A percentile compares a stretch with the other conserved stretches of the same genome.
These are phyloP conservation scores for Gyromitra esculenta DNA, from an alignment of 2,329 filamentous ascomycete genomes.

Conservation along the genomic window DNA sequence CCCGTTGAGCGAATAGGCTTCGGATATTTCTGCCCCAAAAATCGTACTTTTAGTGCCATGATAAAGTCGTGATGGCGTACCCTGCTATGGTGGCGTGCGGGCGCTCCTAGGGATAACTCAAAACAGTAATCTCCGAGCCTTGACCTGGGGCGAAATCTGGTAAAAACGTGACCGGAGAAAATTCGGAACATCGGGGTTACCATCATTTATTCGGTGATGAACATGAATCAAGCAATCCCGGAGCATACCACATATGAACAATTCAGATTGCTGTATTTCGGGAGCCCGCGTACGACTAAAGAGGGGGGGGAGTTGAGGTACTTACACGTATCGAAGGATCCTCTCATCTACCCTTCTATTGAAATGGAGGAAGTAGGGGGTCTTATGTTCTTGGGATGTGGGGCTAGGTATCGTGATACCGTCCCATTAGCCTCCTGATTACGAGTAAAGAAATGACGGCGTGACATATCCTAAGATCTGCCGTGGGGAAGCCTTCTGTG, in stretches of 20 bases:
- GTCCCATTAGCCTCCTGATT: slow-evolving; percentile 18
- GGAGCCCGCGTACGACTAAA: slow-evolving; percentile 1
- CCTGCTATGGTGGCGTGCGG: slow-evolving; percentile 15
- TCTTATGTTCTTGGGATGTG: slow-evolving; percentile 33
- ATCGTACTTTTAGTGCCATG: slow-evolving; percentile 1
- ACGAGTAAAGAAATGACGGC: slow-evolving; percentile 23
- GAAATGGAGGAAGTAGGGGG: slow-evolving; percentile 20
- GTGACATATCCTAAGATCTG: slow-evolving; percentile 42
- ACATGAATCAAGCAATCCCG: slow-evolving; percentile 34
- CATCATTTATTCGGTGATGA: slow-evolving; percentile 27
- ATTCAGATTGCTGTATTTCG: slow-evolving; percentile 2
- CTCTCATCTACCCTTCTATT: not conserved
- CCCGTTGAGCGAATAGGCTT: slow-evolving; percentile 16
- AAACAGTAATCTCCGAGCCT: slow-evolving; percentile 42
- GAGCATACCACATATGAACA: slow-evolving; percentile 7
- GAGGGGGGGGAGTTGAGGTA: not conserved
- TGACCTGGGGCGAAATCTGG: slow-evolving; percentile 1
- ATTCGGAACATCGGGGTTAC: slow-evolving; percentile 13
- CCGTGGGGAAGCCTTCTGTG: slow-evolving; percentile 10
- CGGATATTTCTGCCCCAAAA: slow-evolving; percentile 2
- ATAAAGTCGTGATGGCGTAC: not conserved
- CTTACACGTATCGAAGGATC: slow-evolving; percentile 7
- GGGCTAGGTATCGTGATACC: slow-evolving; percentile 38
- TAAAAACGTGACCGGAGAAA: slow-evolving; percentile 15
- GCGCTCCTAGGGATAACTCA: slow-evolving; percentile 1